These are phyloP conservation scores for Leishmania braziliensis DNA, from an alignment of 208 protist species.

Conservation along the genomic window DNA sequence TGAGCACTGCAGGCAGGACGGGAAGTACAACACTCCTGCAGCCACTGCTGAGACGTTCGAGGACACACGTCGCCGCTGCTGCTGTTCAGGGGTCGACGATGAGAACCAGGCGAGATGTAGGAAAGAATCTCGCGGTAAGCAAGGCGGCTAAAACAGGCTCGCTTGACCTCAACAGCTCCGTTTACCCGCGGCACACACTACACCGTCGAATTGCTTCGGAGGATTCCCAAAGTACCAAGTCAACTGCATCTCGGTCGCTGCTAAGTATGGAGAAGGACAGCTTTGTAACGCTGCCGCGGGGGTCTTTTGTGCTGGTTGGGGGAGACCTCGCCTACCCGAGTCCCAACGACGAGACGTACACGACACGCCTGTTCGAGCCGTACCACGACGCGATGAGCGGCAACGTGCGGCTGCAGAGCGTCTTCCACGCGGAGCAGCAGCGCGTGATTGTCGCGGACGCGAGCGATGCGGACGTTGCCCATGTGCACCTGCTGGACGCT, in stretches of 20 bases:
- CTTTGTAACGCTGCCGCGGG: slow-evolving; percentile 52
- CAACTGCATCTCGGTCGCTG: neutral
- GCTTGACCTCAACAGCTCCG: neutral
- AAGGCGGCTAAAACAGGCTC: neutral
- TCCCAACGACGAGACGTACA: slow-evolving; percentile 73
- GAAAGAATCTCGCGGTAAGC: neutral
- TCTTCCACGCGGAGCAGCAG: slow-evolving; percentile 50
- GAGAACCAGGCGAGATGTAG: neutral
- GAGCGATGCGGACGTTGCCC: slow-evolving; percentile 52
- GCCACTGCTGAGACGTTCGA: too few relatives aligned
- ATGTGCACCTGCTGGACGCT: slow-evolving; percentile 62
- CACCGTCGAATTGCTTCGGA: neutral
- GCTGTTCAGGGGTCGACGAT: neutral
- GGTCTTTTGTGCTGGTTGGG: slow-evolving; percentile 77
- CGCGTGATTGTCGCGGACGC: slow-evolving; percentile 49
- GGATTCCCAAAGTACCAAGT: neutral
- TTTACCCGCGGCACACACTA: neutral
- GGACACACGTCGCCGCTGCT: neutral
- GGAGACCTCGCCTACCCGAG: slow-evolving; percentile 88
- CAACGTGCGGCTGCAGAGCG: slow-evolving; percentile 43
- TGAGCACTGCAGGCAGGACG: too few relatives aligned
- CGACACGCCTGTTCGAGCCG: slow-evolving; percentile 71
- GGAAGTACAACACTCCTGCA: neutral
- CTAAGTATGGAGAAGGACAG: slow-evolving; percentile 11
- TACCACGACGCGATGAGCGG: slow-evolving; percentile 66